Conservation (phyloP, 768 basidiomycete species). For the Mycena rosella region DNA sequence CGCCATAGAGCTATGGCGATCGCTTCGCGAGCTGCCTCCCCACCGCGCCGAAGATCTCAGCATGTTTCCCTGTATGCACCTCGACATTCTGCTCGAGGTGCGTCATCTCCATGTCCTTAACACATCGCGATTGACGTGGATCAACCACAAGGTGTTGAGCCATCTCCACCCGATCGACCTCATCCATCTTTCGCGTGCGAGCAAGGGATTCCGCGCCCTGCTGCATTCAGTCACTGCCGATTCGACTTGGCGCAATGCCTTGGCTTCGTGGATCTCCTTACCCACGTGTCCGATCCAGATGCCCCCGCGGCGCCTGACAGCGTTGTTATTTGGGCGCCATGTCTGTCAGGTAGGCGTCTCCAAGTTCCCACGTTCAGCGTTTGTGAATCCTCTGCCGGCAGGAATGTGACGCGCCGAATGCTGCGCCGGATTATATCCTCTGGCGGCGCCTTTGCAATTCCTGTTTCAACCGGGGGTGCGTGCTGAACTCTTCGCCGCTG, state of each 20-base stretch:
- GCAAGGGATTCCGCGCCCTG: neutral
- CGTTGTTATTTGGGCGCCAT: neutral
- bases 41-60: no score
- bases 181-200: neutral
- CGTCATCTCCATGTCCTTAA: no score
- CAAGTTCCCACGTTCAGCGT: neutral
- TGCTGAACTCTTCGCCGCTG: neutral
- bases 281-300: neutral
- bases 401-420: neutral
- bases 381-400: neutral
- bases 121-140: no score
- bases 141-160: slow-evolving; percentile 6
- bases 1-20: no score
- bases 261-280: neutral
- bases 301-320: neutral
- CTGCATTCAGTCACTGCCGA: neutral
- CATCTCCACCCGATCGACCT: neutral
- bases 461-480: neutral
- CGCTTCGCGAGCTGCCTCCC: no score
- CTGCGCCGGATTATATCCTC: neutral
- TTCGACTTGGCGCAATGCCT: neutral
- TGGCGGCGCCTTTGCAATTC: neutral
- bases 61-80: no score
- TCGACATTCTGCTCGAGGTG: no score
- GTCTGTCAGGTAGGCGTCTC: neutral